Evolutionary conservation across 2,329 filamentous ascomycete genomes (phyloP).

Genomic region (Chrysosporium queenslandicum): DNA sequence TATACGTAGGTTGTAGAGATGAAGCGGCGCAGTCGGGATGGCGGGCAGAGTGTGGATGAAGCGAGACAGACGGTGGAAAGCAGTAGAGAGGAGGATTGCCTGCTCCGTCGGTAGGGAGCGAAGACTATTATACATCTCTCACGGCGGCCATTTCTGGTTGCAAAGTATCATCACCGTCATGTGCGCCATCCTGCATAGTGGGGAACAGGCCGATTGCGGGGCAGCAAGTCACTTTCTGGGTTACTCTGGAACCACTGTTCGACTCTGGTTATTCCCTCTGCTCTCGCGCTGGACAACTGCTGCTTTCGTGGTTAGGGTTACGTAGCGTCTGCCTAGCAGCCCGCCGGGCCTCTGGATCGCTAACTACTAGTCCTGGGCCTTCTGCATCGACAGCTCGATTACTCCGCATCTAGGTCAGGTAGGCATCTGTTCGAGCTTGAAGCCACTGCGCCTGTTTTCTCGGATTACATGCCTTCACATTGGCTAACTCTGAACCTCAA

Average conservation of each 20-base stretch:
- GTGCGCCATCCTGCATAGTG: slow-evolving; percentile 4
- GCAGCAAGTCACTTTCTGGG: not conserved
- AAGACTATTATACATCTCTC: slow-evolving; percentile 6
- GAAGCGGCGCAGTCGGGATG: slow-evolving; percentile 5
- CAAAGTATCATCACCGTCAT: not conserved
- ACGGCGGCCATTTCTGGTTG: not conserved
- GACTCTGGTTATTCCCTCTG: too few relatives aligned
- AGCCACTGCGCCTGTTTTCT: not conserved
- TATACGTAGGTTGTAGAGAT: not conserved
- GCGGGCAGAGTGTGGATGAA: slow-evolving; percentile 5
- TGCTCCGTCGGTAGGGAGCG: not conserved
- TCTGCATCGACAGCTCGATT: too few relatives aligned
- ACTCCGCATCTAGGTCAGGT: too few relatives aligned
- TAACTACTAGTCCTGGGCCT: not conserved
- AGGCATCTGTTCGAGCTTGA: too few relatives aligned
- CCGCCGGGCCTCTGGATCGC: not conserved
- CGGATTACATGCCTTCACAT: too few relatives aligned
- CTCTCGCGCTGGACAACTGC: not conserved
- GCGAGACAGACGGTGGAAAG: not conserved
- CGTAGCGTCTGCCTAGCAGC: slow-evolving; percentile 5
- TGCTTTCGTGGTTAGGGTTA: slow-evolving; percentile 1
- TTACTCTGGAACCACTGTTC: too few relatives aligned
- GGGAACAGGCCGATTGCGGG: slow-evolving; percentile 6
- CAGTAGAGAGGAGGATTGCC: not conserved
- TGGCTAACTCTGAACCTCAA: not conserved